phyloP scores from a whole-genome alignment of 371 early-diverging fungal species.

The Cokeromyces recurvatus region DNA sequence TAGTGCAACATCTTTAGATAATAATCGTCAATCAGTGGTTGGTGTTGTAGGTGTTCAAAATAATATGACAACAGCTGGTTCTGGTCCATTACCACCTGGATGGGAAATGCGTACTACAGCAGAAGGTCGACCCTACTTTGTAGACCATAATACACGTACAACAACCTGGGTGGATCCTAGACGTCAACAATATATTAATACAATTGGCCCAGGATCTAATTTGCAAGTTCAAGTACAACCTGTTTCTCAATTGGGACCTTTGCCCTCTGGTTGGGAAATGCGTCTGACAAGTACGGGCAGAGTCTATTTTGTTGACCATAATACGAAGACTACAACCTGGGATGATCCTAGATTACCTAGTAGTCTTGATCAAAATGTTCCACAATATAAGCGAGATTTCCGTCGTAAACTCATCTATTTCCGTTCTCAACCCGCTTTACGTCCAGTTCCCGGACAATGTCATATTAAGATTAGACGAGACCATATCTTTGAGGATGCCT shows the following conservation, averaged over 20 bases:
- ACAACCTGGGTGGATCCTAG: constrained; percentile 96
- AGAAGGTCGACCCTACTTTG: constrained; percentile 93
- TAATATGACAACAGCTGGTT: constrained; percentile 60
- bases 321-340: constrained; percentile 93
- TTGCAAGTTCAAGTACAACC: constrained; percentile 67
- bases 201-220: constrained; percentile 47
- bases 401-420: constrained; percentile 94
- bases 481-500: constrained; percentile 92
- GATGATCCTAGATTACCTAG: constrained; percentile 96
- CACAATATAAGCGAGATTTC: constrained; percentile 98
- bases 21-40: constrained; percentile 8
- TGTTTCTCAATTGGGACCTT: constrained; percentile 74
- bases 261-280: constrained; percentile 98
- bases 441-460: constrained; percentile 89
- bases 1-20: constrained; percentile 18
- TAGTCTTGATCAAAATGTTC: constrained; percentile 89
- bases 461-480: constrained; percentile 87
- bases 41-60: constrained; percentile 16
- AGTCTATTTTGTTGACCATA: constrained; percentile 93
- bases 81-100: constrained; percentile 52
- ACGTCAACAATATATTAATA: constrained; percentile 59
- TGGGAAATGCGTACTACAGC: constrained; percentile 72
- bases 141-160: constrained; percentile 94
- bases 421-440: constrained; percentile 87
- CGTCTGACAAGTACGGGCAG: constrained; percentile 89